A percentile compares a stretch with the other conserved stretches of the same genome.
phyloP scores from a whole-genome alignment of 108 stramenopile species.

The Hondaea fermentalgiana region DNA sequence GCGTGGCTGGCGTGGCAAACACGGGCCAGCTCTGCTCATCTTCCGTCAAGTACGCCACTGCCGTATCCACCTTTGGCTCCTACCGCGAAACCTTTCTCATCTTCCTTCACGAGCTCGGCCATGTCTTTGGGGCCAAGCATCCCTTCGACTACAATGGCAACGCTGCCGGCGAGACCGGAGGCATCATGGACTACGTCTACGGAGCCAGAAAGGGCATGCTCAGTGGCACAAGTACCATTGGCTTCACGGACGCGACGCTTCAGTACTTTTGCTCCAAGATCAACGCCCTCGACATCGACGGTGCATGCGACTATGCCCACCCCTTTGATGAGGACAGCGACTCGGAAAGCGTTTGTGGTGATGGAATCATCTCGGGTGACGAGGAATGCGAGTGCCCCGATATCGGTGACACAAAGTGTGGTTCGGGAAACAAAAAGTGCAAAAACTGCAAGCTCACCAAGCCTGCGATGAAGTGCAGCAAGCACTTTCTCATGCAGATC shows the following conservation, averaged over 20 bases:
- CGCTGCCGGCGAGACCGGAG: background rate
- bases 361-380: background rate
- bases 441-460: background rate
- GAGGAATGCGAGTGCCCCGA: constrained; percentile 16
- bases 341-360: background rate
- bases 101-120: background rate
- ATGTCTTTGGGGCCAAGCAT: background rate
- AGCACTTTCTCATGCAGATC: background rate
- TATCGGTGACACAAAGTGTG: background rate
- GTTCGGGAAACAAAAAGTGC: background rate
- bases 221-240: background rate
- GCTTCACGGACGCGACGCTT: background rate
- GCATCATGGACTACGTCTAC: constrained; percentile 1
- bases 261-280: background rate
- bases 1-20: background rate
- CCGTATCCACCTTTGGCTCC: background rate
- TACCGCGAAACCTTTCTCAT: background rate
- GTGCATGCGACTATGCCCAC: background rate
- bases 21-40: background rate
- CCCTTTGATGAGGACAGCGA: background rate
- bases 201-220: background rate
- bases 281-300: background rate
- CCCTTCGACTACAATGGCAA: background rate
- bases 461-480: background rate
- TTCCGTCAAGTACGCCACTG: background rate